These are phyloP conservation scores for Aureobasidium namibiae DNA, from an alignment of 2,329 filamentous ascomycete species.

Conservation along the genomic window DNA sequence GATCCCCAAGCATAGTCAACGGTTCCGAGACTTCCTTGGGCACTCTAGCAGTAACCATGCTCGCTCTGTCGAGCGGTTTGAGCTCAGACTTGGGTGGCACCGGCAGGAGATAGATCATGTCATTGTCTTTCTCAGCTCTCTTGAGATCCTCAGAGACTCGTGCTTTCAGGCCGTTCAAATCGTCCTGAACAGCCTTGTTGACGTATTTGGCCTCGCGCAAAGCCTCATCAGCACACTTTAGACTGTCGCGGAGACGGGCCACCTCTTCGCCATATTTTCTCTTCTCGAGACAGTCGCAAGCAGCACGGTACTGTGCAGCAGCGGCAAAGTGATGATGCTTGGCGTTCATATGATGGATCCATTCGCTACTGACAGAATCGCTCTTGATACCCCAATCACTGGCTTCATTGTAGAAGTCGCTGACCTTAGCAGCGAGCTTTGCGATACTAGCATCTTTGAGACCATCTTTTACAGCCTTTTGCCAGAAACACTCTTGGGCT, in stretches of 20 bases:
- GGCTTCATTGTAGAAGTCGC: slow-evolving; percentile 78
- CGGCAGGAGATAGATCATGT: slow-evolving; percentile 80
- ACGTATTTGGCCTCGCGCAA: slow-evolving; percentile 77
- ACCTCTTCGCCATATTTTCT: slow-evolving; percentile 93
- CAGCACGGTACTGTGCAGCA: slow-evolving; percentile 85
- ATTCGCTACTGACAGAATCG: slow-evolving; percentile 80
- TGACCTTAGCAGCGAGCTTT: slow-evolving; percentile 82
- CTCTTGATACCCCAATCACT: slow-evolving; percentile 83
- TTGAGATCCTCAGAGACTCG: slow-evolving; percentile 82
- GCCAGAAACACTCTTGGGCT: slow-evolving; percentile 96
- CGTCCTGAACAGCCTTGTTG: slow-evolving; percentile 70
- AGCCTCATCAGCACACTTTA: slow-evolving; percentile 75
- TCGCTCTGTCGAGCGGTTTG: slow-evolving; percentile 74
- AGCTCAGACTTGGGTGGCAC: slow-evolving; percentile 86
- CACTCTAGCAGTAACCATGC: slow-evolving; percentile 73
- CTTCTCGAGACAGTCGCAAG: slow-evolving; percentile 87
- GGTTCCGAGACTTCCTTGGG: slow-evolving; percentile 78
- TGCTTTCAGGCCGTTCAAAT: slow-evolving; percentile 74
- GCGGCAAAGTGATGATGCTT: slow-evolving; percentile 97
- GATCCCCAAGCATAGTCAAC: slow-evolving; percentile 69
- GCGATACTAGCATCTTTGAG: slow-evolving; percentile 90
- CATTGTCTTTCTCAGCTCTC: slow-evolving; percentile 90
- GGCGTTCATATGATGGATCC: slow-evolving; percentile 96
- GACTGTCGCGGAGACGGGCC: slow-evolving; percentile 71
- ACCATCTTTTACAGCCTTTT: slow-evolving; percentile 88